phyloP scores from a whole-genome alignment of 208 protist species.

The Trypanosoma grayi region DNA sequence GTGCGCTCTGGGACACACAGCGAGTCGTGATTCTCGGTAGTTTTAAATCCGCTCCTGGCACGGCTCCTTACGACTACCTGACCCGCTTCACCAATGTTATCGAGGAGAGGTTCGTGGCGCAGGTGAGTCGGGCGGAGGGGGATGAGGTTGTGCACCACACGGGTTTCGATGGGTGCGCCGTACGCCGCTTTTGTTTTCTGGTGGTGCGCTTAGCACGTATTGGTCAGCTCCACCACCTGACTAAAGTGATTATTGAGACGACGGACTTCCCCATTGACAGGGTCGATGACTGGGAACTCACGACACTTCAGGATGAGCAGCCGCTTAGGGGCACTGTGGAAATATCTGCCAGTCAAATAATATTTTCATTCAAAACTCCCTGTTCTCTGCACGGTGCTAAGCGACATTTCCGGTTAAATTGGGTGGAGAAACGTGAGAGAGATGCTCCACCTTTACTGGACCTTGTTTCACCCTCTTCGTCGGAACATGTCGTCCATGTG shows the following conservation, averaged over 20 bases:
- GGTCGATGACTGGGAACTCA: background rate
- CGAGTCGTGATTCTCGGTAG: conserved; percentile 12
- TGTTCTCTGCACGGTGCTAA: background rate
- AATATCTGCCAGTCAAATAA: background rate
- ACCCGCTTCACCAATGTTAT: background rate
- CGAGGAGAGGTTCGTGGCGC: background rate
- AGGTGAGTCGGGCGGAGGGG: conserved; percentile 3
- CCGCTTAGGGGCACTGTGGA: background rate
- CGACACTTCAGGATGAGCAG: background rate
- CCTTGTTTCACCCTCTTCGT: background rate
- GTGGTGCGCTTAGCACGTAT: background rate
- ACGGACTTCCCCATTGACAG: background rate
- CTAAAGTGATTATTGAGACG: background rate
- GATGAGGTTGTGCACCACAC: background rate
- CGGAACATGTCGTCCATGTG: background rate
- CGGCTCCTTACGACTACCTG: conserved; percentile 2
- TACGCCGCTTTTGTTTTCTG: conserved; percentile 4
- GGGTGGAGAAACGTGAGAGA: background rate
- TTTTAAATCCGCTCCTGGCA: conserved; percentile 2
- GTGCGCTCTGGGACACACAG: background rate
- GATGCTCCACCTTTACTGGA: background rate
- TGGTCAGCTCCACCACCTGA: conserved; percentile 15
- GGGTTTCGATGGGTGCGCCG: background rate
- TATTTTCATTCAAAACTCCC: background rate
- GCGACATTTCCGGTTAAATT: conserved; percentile 5